These are phyloP conservation scores for Kurtzmaniella cleridarum DNA, from an alignment of 805 yeast species.

Conservation along the genomic window DNA sequence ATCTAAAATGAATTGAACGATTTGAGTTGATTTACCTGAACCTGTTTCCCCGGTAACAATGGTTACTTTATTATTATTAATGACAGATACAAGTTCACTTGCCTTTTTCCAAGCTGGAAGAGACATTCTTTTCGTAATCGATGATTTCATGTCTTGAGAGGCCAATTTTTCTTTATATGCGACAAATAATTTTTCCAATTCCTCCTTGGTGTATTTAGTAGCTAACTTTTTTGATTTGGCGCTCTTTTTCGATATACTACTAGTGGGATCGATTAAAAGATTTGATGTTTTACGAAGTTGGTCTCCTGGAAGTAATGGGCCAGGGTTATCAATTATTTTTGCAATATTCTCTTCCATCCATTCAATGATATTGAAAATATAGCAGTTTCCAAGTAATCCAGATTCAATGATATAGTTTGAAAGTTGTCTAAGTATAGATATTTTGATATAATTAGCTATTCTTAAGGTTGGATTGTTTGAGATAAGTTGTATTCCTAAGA, in stretches of 20 bases:
- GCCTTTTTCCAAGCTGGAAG: constrained; percentile 85
- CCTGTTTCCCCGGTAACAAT: constrained; percentile 96
- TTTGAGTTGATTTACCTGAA: constrained; percentile 94
- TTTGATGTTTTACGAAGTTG: constrained; percentile 6
- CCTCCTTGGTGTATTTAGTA: constrained; percentile 12
- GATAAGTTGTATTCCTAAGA: constrained; percentile 63
- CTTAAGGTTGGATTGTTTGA: constrained; percentile 39
- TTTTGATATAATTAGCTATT: constrained; percentile 66
- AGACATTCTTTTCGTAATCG: constrained; percentile 40
- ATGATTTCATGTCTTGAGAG: constrained; percentile 26
- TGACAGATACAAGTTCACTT: constrained; percentile 48
- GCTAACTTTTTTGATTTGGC: not conserved
- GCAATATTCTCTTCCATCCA: constrained; percentile 68
- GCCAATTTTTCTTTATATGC: constrained; percentile 21
- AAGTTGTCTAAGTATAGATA: constrained; percentile 47
- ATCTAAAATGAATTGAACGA: constrained; percentile 85
- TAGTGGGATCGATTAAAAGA: no score
- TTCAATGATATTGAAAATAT: constrained; percentile 63
- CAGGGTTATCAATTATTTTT: constrained; percentile 65
- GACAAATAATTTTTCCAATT: constrained; percentile 5
- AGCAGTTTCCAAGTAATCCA: constrained; percentile 60
- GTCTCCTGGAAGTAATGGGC: constrained; percentile 40
- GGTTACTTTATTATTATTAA: constrained; percentile 58
- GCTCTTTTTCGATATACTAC: no score
- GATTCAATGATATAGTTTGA: constrained; percentile 37